Evolutionary conservation across 129 eudicot species (phyloP).

Genomic region (Gnaphalium uliginosum): DNA sequence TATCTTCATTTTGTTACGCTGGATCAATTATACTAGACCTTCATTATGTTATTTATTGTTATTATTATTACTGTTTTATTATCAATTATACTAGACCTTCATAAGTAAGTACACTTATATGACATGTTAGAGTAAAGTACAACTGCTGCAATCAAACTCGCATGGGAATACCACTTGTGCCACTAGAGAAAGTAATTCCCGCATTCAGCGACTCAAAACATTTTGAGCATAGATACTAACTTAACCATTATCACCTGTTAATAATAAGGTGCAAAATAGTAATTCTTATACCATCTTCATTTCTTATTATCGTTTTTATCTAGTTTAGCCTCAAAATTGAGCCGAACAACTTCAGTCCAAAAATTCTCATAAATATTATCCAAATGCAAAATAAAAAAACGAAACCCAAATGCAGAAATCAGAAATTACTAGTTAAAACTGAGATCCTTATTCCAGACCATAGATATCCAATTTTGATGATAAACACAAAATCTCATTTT

Average conservation of each 20-base stretch:
- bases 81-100: too few species aligned
- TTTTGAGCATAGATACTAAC: slow-evolving; percentile 9
- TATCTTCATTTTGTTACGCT: too few species aligned
- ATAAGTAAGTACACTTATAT: slow-evolving; percentile 47
- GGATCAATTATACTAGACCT: too few species aligned
- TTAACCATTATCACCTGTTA: neutral
- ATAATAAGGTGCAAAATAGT: slow-evolving; percentile 5
- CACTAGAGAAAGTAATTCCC: neutral
- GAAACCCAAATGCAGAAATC: neutral
- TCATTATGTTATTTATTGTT: too few species aligned
- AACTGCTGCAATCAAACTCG: neutral
- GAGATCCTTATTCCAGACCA: neutral
- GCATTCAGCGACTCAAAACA: neutral
- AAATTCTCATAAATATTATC: neutral
- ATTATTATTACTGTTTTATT: too few species aligned
- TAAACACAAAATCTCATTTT: neutral
- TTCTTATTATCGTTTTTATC: slow-evolving; percentile 6
- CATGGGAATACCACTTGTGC: neutral
- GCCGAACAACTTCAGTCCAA: neutral
- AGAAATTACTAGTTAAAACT: neutral
- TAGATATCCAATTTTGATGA: neutral
- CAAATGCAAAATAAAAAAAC: neutral
- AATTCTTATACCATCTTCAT: neutral
- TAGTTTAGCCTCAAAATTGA: neutral
- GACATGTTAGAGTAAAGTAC: neutral